Base-by-base conservation (phyloP, 768 basidiomycete species). In the Boletellus sp. region DNA sequence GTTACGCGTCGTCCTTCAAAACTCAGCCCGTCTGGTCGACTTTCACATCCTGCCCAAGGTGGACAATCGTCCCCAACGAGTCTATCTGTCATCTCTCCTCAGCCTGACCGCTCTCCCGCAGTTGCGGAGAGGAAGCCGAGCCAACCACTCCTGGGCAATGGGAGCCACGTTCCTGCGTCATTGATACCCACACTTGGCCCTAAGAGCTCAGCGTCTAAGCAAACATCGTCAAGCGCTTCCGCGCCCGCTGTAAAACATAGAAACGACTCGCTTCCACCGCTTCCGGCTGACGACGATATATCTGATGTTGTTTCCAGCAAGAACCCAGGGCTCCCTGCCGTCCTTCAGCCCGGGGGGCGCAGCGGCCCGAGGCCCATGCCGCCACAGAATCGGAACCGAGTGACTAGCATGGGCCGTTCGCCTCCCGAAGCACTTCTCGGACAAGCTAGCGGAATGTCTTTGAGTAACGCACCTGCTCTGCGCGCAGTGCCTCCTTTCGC, bases 1-100 rank as follows among this genome's bases (percentile, higher is more conserved):
- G 58, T 81, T 35, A 64, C 61, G 23, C 72, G 79, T 48, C 72
- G 78, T 22, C 76, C 80, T 39, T 79, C 82, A 20, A 84, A 83
- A 55, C 59, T 83, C 11, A 63, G 63, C 1, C 74, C 77, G 17
- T 68, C 74, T 4, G 81, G 83, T 45, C 71, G 81, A 36, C 65
- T 84, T 35, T 67, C 71, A 22, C 75, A 76, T n/a, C 74, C 78
- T 39, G 52, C 51, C 54, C 47, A 62, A 61, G 52, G 51, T 51
- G 54, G 45, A 53, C 58, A 64, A 40, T 47, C 53, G 45, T 50
- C 49, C 36, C 42, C 53, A 36, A 49, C 53, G 42, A 31, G 51
- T 20, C 51, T 51, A 24, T 49, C 55, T 41, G 34, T 42, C 42
- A 20, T 48, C 42, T 53, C 62, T n/a, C 34, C 53, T 40, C 57